A percentile compares a stretch with the other conserved stretches of the same genome.
Evolutionary conservation across 1,284 basidiomycete species (phyloP).

Genomic region (Ustilago cynodontis): DNA sequence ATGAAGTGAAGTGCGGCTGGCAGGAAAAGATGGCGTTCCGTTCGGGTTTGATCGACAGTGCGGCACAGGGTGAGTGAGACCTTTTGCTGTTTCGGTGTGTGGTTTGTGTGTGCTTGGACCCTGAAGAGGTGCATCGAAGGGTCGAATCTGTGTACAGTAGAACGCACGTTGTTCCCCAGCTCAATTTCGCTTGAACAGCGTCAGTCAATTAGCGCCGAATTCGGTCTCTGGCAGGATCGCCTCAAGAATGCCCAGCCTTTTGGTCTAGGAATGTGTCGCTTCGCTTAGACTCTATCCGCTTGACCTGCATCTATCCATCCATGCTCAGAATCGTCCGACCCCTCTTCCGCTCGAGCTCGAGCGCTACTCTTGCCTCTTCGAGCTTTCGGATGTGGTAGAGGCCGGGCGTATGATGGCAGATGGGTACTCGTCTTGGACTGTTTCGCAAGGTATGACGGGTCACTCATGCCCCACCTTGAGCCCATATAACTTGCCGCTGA

Average conservation of each 20-base stretch:
- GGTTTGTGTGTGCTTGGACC: neutral
- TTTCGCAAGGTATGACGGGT: neutral
- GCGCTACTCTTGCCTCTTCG: neutral
- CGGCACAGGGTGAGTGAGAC: neutral
- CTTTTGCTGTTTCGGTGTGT: neutral
- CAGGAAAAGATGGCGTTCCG: constrained; percentile 3
- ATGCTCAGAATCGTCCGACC: neutral
- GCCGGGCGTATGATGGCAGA: no score
- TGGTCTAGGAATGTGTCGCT: constrained; percentile 7
- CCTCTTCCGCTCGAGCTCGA: neutral
- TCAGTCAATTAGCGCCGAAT: constrained; percentile 10
- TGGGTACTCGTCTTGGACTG: neutral
- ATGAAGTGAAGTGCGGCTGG: neutral
- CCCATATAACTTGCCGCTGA: constrained; percentile 1
- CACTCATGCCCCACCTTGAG: neutral
- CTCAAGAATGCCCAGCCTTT: constrained; percentile 1
- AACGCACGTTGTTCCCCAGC: constrained; percentile 3
- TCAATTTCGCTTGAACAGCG: neutral
- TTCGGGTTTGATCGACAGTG: constrained; percentile 1
- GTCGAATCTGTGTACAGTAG: neutral
- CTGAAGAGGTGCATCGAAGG: neutral
- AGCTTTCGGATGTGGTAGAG: neutral
- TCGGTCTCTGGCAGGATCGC: neutral
- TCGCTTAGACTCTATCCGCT: constrained; percentile 2
- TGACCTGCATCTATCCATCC: neutral